Conservation (phyloP, 1,284 basidiomycete species). For the Pseudozyma hubeiensis region DNA sequence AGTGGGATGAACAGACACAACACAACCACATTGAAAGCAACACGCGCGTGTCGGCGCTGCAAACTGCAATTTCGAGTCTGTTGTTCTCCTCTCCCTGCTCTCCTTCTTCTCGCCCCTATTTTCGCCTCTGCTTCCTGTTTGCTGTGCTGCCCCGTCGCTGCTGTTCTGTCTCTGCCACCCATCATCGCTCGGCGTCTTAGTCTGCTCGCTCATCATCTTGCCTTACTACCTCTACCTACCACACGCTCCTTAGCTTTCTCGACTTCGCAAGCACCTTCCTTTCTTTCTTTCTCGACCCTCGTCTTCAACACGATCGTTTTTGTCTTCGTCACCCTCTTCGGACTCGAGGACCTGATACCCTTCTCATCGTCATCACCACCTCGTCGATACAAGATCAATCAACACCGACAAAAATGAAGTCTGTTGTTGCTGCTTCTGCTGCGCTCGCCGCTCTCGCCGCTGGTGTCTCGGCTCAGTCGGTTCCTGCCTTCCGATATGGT, state of each 20-base stretch:
- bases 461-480: constrained; percentile 39
- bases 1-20: background rate
- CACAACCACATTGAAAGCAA: background rate
- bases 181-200: background rate
- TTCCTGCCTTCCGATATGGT: constrained; percentile 58
- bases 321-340: constrained; percentile 3
- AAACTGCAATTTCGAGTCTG: background rate
- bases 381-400: background rate
- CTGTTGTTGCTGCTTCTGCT: constrained; percentile 26
- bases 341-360: constrained; percentile 9
- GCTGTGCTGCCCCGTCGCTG: background rate
- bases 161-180: background rate
- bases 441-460: constrained; percentile 36
- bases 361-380: constrained; percentile 7
- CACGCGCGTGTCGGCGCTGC: background rate
- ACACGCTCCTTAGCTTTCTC: constrained; percentile 7
- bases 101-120: constrained; percentile 3
- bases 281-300: constrained; percentile 6
- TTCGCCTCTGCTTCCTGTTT: background rate
- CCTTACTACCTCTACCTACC: constrained; percentile 10
- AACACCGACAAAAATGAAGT: constrained; percentile 31
- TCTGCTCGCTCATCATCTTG: constrained; percentile 4
- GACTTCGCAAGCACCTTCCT: constrained; percentile 2
- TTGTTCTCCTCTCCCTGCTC: background rate
- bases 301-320: constrained; percentile 1